Evolutionary conservation across 2,329 filamentous ascomycete species (phyloP), one percentile per base, ranked within the genome.

Genomic region (Neonectria faginata): DNA sequence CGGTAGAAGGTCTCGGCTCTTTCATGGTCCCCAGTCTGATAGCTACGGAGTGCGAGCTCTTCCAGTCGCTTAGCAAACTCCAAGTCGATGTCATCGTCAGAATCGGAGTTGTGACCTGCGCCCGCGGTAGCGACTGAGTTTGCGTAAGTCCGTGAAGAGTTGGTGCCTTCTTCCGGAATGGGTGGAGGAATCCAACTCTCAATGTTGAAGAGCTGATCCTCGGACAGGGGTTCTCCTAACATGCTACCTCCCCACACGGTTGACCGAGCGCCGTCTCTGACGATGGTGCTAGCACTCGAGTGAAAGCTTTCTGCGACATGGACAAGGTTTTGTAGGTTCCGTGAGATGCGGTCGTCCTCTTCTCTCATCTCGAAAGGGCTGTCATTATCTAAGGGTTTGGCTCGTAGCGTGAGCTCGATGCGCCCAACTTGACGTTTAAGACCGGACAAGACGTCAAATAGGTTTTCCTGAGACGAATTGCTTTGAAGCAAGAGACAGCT

Each of bases 401-500:
- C 20, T 44, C 41, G 56, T 12, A 58, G 22, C n/a, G 54, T 41
- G 27, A 45, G 5, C 44, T 58, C 56, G 14, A 58, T 33, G 27
- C 45, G 45, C n/a, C 45, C 14, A 5, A 58, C 56, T 42, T 58
- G 56, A 18, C 31, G 25, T 16, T 51, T 41, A 1, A 58, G 56
- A 2, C 56, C 11, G 12, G 42, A 39, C 5, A 58, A 33, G n/a
- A 48, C 44, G 11, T 42, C 10, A 2, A 42, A 18, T 5, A 58
- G 16, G 18, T 11, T 20, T 6, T 39, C 56, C n/a, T 58, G 44
- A 12, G 56, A 41, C 2, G 56, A 51, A 22, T 58, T 48, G 22
- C 42, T 58, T 3, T 58, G 44, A n/a, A 58, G 36, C 7, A 58
- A 20, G 27, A 58, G 56, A 22, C 44, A 58, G 12, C 56, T 58